Conservation (phyloP, 2,329 filamentous ascomycete species). For the Monilinia aucupariae region DNA sequence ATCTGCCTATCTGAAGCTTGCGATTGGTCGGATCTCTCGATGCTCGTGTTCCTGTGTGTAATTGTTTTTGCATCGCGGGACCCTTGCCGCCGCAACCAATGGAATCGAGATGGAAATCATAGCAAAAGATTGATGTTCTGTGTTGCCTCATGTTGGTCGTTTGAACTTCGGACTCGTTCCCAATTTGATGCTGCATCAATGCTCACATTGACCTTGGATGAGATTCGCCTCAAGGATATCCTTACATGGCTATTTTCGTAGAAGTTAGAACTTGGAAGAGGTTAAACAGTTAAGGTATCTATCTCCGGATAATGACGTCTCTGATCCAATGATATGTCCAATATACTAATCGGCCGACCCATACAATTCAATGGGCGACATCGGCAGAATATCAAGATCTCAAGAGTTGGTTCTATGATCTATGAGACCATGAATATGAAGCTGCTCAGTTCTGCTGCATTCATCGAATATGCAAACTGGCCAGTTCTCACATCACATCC, state of each 20-base stretch:
- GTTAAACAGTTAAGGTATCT: too few relatives aligned
- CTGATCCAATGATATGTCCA: neutral
- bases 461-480: neutral
- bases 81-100: slow-evolving; percentile 10
- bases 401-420: neutral
- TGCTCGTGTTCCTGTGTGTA: slow-evolving; percentile 17
- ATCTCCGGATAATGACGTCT: neutral
- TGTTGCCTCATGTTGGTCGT: neutral
- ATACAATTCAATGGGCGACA: neutral
- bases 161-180: too few relatives aligned
- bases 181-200: neutral
- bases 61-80: slow-evolving; percentile 13
- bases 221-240: neutral
- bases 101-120: neutral
- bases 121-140: neutral
- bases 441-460: neutral
- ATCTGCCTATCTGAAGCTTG: slow-evolving; percentile 13
- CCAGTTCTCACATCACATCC: neutral
- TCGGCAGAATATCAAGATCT: neutral
- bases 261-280: neutral
- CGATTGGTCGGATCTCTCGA: slow-evolving; percentile 8
- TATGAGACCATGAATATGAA: too few relatives aligned
- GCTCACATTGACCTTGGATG: neutral
- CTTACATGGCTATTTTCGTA: neutral
- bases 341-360: neutral